Evolutionary conservation across 345 rosid genomes (phyloP).

Genomic region (Salix dunnii): DNA sequence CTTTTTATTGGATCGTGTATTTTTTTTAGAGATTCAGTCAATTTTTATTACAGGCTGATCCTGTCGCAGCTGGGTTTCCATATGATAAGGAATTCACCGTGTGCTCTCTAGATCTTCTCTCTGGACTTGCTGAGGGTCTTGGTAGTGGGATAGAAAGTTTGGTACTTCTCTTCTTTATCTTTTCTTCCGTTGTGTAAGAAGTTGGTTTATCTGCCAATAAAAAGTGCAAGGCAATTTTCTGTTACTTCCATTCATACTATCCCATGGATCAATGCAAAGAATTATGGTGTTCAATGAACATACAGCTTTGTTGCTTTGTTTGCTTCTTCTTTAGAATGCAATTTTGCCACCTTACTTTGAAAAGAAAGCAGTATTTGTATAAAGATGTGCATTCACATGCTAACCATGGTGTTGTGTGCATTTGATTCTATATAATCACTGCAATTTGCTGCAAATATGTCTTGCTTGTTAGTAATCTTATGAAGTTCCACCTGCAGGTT

Average conservation of each 20-base stretch:
- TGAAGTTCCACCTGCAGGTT: slow-evolving; percentile 41
- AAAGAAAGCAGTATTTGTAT: background rate
- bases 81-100: slow-evolving; percentile 88
- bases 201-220: background rate
- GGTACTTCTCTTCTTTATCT: slow-evolving; percentile 44
- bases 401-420: background rate
- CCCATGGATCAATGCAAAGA: background rate
- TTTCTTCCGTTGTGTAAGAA: slow-evolving; percentile 1
- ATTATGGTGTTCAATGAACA: background rate
- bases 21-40: background rate
- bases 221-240: background rate
- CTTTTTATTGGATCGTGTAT: background rate
- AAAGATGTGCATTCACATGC: background rate
- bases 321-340: background rate
- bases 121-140: slow-evolving; percentile 94
- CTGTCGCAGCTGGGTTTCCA: slow-evolving; percentile 66
- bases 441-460: background rate
- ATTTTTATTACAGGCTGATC: slow-evolving; percentile 61
- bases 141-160: slow-evolving; percentile 86
- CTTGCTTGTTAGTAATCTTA: background rate
- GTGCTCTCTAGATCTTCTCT: slow-evolving; percentile 90
- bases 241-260: background rate
- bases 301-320: background rate
- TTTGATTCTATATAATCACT: background rate
- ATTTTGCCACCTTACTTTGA: background rate